phyloP scores from a whole-genome alignment of 2,329 filamentous ascomycete species.

The Grosmannia penicillata region DNA sequence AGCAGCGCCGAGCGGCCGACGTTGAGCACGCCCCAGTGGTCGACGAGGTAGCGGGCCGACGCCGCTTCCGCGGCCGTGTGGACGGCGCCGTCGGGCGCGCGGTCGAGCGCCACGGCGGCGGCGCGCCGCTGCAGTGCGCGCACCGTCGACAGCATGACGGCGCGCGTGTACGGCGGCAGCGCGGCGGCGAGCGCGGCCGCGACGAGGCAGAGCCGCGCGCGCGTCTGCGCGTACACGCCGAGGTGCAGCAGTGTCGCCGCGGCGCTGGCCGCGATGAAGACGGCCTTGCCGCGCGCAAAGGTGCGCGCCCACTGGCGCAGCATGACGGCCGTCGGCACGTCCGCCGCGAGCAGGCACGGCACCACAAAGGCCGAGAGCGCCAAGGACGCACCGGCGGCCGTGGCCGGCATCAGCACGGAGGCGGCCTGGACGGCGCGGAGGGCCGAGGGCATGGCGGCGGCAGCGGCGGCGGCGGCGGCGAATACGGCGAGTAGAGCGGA shows the following conservation, averaged over 20 bases:
- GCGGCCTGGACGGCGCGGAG: constrained; percentile 11
- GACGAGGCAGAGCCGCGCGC: constrained; percentile 22
- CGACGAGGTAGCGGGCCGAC: constrained; percentile 31
- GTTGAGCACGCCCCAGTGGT: constrained; percentile 40
- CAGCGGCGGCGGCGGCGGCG: too few relatives aligned
- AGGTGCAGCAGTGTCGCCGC: constrained; percentile 25
- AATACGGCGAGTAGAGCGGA: neutral
- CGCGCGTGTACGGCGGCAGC: constrained; percentile 36
- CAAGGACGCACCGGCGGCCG: constrained; percentile 23
- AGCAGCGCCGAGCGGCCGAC: constrained; percentile 18
- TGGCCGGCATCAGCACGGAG: constrained; percentile 33
- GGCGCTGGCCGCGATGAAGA: constrained; percentile 24
- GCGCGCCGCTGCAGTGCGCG: constrained; percentile 28
- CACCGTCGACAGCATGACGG: constrained; percentile 32
- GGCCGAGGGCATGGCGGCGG: neutral
- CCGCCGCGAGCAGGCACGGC: constrained; percentile 39
- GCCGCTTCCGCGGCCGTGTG: constrained; percentile 15
- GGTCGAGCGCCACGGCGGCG: constrained; percentile 18
- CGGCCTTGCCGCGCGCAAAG: constrained; percentile 22
- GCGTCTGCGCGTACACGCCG: constrained; percentile 20
- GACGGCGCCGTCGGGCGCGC: constrained; percentile 3
- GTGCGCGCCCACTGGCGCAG: constrained; percentile 37
- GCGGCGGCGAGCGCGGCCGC: constrained; percentile 29
- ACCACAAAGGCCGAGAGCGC: constrained; percentile 27
- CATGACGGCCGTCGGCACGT: constrained; percentile 37